phyloP scores from a whole-genome alignment of 78 protist species.

The Corallochytrium limacisporum region DNA sequence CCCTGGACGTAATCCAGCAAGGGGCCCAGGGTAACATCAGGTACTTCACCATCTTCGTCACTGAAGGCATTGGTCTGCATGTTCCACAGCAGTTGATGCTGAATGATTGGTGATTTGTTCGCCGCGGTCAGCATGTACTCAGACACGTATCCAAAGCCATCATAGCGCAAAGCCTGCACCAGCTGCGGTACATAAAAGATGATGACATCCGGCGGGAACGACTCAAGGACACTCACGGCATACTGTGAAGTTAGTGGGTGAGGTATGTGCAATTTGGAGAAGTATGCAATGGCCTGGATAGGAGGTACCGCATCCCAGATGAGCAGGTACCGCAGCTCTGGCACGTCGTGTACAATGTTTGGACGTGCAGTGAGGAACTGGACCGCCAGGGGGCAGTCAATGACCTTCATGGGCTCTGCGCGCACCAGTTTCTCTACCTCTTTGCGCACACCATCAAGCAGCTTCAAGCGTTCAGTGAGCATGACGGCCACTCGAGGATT shows the following conservation, averaged over 20 bases:
- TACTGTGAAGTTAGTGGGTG: constrained; percentile 48
- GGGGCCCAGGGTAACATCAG: constrained; percentile 24
- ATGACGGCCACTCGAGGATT: too few relatives aligned
- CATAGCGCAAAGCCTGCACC: constrained; percentile 53
- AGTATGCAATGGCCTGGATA: constrained; percentile 32
- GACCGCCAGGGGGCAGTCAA: constrained; percentile 37
- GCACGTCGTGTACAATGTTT: constrained; percentile 32
- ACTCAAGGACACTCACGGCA: constrained; percentile 33
- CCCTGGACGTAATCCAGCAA: constrained; percentile 15
- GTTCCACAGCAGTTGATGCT: constrained; percentile 78
- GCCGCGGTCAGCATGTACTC: background rate
- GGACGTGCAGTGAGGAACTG: constrained; percentile 38
- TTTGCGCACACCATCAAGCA: background rate
- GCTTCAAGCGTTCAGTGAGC: too few relatives aligned
- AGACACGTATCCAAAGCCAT: constrained; percentile 24
- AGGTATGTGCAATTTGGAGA: constrained; percentile 12
- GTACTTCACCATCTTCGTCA: constrained; percentile 17
- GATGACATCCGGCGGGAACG: constrained; percentile 48
- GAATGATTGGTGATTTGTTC: constrained; percentile 9
- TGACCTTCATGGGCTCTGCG: constrained; percentile 26
- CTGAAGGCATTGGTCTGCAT: constrained; percentile 39
- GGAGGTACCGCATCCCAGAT: constrained; percentile 51
- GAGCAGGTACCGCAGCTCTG: constrained; percentile 38
- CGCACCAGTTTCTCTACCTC: constrained; percentile 17
- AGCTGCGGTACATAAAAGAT: constrained; percentile 75